Conservation (phyloP, 345 rosid genomes). For the Brassica nigra region DNA sequence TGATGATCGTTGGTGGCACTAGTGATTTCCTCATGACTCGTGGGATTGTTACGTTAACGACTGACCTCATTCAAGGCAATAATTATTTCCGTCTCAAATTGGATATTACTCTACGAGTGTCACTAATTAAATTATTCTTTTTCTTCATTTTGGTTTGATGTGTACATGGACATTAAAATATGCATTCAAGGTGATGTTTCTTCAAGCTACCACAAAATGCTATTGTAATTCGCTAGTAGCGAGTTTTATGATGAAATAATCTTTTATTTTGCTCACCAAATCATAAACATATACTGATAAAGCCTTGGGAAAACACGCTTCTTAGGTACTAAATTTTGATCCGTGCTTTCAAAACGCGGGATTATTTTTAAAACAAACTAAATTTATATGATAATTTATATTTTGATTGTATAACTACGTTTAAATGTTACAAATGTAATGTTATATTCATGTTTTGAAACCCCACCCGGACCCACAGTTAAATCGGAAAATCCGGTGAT, state of each 20-base stretch:
- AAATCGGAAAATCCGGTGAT: too few species aligned
- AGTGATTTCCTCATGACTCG: conserved; percentile 76
- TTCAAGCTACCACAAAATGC: background rate
- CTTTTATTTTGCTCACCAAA: background rate
- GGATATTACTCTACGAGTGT: conserved; percentile 25
- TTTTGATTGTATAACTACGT: too few species aligned
- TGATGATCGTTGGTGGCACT: conserved; percentile 60
- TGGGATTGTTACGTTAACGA: conserved; percentile 57
- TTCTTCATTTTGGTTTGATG: background rate
- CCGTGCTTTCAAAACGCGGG: too few species aligned
- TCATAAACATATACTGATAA: background rate
- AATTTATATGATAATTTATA: too few species aligned
- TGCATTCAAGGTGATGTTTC: background rate
- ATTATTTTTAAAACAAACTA: too few species aligned
- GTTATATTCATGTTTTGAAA: too few species aligned
- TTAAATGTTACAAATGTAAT: too few species aligned
- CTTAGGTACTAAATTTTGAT: too few species aligned
- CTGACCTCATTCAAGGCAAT: conserved; percentile 27
- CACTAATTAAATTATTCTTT: background rate
- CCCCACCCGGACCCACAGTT: too few species aligned
- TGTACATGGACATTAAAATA: background rate
- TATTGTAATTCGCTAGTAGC: background rate
- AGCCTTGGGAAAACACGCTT: background rate
- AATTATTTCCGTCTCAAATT: conserved; percentile 12
- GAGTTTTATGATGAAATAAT: background rate